Evolutionary conservation across 768 basidiomycete species (phyloP), one percentile per base, ranked within the genome.

Genomic region (Pleurotus cornucopiae): DNA sequence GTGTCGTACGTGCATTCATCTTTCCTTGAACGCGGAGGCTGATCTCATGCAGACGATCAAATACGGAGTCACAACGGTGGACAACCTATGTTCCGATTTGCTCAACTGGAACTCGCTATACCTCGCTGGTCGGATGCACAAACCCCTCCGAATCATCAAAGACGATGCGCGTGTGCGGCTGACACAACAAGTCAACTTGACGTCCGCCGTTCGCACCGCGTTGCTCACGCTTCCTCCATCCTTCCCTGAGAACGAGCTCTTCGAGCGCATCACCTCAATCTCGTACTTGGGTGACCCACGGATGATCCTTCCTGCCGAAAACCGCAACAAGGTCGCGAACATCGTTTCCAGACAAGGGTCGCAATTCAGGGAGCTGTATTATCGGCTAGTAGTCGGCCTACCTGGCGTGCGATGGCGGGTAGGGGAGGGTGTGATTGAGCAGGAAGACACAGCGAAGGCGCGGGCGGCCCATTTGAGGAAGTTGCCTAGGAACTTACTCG

Each of bases 41-140:
- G 14, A 37, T 39, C 54, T 47, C 30, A 20, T 57, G 7, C 64
- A 97, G 92, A 88, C 77, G 52, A 91, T 98, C 73, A 99, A 99
- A 73, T 99, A 99, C 67, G 97, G 97, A 12, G 86, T 97, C 23
- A 95, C 95, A 34, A 93, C 93, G 0, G 82, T 96, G 6, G 91
- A 95, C 64, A 87, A 85, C 58, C 81, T 99, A 25, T 94, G 91
- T 62, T 81, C 86, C 0, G 97, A 99, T 66, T 76, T 98, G 23
- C 79, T 95, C 53, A 90, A 93, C 65, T 99, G 97, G 97, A 81
- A 86, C 43, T 82, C 93, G 20, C 80, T 98, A 2, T 99, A 99
- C 70, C 84, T 96, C 40, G 90, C 94, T 0, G 97, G 97, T 0
- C 82, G 97, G 34, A 93, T 98, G 85, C 97, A 98, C 73, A 99